These are phyloP conservation scores for Sambucus nigra DNA, from an alignment of 129 eudicot species.

Conservation along the genomic window DNA sequence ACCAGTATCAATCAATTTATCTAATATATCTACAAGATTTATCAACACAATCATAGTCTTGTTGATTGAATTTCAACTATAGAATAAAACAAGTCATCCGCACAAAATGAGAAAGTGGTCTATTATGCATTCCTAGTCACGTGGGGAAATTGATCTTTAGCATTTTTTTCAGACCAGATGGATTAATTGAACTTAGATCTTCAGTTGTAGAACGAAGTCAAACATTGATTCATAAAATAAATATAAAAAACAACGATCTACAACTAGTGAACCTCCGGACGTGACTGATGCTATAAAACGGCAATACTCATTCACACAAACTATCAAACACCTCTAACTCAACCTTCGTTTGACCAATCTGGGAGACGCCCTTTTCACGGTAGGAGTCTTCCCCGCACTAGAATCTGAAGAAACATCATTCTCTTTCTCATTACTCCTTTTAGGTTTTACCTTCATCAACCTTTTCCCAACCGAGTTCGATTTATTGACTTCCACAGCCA, in stretches of 20 bases:
- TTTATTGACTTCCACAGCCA: neutral
- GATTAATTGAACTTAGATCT: too few species aligned
- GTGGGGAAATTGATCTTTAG: too few species aligned
- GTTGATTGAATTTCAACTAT: too few species aligned
- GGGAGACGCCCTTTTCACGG: too few species aligned
- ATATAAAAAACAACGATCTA: neutral
- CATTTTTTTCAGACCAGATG: too few species aligned
- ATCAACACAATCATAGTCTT: too few species aligned
- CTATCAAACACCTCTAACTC: conserved; percentile 19
- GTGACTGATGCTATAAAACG: neutral
- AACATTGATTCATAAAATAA: neutral
- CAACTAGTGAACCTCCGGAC: neutral
- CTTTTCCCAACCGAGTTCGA: conserved; percentile 13
- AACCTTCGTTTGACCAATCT: conserved; percentile 22
- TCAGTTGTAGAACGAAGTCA: too few species aligned
- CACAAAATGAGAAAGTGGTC: too few species aligned
- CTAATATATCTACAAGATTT: too few species aligned
- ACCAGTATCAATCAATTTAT: too few species aligned
- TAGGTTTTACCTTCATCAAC: conserved; percentile 14
- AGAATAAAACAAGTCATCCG: too few species aligned
- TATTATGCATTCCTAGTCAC: too few species aligned
- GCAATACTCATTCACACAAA: conserved; percentile 13
- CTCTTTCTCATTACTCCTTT: conserved; percentile 5
- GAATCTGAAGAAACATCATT: conserved; percentile 7
- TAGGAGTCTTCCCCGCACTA: conserved; percentile 9